Evolutionary conservation across 2,329 filamentous ascomycete genomes (phyloP).

Genomic region (Talaromyces sp.): DNA sequence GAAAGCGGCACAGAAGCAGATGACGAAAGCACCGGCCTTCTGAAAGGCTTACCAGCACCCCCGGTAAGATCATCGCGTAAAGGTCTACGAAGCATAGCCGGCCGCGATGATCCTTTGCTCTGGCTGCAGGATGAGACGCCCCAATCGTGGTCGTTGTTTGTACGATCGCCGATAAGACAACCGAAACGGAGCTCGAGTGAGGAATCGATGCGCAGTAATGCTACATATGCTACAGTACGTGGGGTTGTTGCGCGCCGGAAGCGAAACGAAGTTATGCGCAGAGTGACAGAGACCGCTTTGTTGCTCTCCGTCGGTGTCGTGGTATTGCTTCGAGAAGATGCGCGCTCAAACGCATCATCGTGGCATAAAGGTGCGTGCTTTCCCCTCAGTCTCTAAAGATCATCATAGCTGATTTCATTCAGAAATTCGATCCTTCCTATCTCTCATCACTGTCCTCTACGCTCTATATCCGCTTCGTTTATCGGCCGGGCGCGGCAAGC

Average conservation of each 20-base stretch:
- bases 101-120: constrained; percentile 25
- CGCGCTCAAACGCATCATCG: constrained; percentile 31
- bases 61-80: constrained; percentile 67
- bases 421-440: constrained; percentile 36
- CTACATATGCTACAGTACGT: neutral
- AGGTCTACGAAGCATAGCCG: constrained; percentile 58
- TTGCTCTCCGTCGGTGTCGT: constrained; percentile 52
- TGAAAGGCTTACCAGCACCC: constrained; percentile 81
- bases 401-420: neutral
- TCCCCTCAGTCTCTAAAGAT: neutral
- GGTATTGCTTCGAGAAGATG: constrained; percentile 34
- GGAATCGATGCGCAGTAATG: constrained; percentile 17
- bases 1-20: constrained; percentile 95
- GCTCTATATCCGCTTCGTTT: constrained; percentile 59
- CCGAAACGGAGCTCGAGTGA: constrained; percentile 33
- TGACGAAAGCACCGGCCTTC: constrained; percentile 73
- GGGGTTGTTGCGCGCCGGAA: constrained; percentile 29
- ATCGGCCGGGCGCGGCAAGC: constrained; percentile 27
- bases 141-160: constrained; percentile 32
- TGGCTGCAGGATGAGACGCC: constrained; percentile 31
- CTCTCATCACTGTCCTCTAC: constrained; percentile 35
- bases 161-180: constrained; percentile 28
- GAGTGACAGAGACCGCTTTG: constrained; percentile 54
- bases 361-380: constrained; percentile 39
- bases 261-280: constrained; percentile 43